Evolutionary conservation across 306 rosid species (phyloP).

Genomic region (Acacia acuminata): DNA sequence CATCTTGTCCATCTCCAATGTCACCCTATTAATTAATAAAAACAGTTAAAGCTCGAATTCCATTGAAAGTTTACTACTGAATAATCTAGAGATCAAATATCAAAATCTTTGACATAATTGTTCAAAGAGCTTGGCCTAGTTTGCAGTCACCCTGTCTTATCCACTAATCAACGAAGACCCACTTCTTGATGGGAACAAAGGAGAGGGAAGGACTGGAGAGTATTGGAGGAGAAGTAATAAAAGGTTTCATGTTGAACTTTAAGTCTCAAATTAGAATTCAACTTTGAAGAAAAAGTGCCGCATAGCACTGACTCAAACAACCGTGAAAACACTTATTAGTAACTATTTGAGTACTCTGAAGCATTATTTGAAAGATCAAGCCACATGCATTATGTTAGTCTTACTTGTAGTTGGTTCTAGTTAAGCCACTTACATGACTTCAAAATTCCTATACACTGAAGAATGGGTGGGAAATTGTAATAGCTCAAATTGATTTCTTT

Average conservation of each 20-base stretch:
- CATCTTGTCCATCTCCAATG: slow-evolving; percentile 78
- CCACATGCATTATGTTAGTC: too few species aligned
- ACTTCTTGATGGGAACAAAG: neutral
- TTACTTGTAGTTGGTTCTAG: neutral
- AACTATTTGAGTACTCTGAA: neutral
- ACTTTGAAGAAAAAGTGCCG: neutral
- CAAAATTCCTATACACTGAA: neutral
- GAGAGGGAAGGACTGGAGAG: neutral
- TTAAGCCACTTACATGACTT: neutral
- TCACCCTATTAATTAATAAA: slow-evolving; percentile 66
- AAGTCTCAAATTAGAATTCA: too few species aligned
- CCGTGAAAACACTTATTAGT: neutral
- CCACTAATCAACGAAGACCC: neutral
- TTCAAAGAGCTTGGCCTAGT: neutral
- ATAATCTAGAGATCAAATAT: slow-evolving; percentile 4
- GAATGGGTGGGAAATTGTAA: neutral
- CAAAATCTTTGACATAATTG: neutral
- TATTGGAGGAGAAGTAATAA: neutral
- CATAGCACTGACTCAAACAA: neutral
- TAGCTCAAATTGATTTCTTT: neutral
- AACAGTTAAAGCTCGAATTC: slow-evolving; percentile 23
- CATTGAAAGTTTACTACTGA: neutral
- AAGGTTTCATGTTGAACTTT: neutral
- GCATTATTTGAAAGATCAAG: neutral
- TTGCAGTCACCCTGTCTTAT: neutral